These are phyloP conservation scores for Claviceps pusilla DNA, from an alignment of 2,329 filamentous ascomycete genomes.

Conservation along the genomic window DNA sequence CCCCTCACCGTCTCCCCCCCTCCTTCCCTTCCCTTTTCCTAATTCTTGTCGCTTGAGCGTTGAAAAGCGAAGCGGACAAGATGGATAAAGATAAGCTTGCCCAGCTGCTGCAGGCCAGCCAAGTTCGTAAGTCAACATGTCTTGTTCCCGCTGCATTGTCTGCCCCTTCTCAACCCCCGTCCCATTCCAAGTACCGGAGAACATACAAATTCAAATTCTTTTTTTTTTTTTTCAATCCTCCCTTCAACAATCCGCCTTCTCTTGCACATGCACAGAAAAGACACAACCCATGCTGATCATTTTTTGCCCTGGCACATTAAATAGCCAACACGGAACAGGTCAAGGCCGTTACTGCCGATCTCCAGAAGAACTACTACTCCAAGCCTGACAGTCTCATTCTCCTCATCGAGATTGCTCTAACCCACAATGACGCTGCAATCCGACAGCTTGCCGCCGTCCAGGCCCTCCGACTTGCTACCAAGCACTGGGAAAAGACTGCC, in stretches of 20 bases:
- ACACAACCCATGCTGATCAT: constrained; percentile 17
- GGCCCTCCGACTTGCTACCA: constrained; percentile 64
- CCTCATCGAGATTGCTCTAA: constrained; percentile 77
- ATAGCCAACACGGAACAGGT: constrained; percentile 76
- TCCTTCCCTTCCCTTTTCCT: constrained; percentile 2
- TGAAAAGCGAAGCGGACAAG: constrained; percentile 5
- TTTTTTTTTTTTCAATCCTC: not conserved
- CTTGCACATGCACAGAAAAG: not conserved
- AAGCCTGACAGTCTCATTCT: constrained; percentile 70
- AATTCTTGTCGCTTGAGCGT: constrained; percentile 6
- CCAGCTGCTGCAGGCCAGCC: constrained; percentile 70
- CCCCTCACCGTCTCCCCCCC: not conserved
- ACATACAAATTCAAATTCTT: not conserved
- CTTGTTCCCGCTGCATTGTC: constrained; percentile 4
- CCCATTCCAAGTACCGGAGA: not conserved
- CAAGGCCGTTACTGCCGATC: constrained; percentile 75
- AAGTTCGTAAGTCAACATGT: constrained; percentile 54
- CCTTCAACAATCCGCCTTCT: not conserved
- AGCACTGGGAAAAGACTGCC: constrained; percentile 69
- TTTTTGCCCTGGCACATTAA: constrained; percentile 12
- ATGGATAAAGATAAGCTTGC: constrained; percentile 58
- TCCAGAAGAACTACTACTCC: constrained; percentile 88
- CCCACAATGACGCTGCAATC: constrained; percentile 55
- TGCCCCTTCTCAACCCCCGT: not conserved
- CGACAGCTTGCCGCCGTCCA: constrained; percentile 88